Conservation (phyloP, 2,329 filamentous ascomycete species). For the Fusarium sulawesiense region DNA sequence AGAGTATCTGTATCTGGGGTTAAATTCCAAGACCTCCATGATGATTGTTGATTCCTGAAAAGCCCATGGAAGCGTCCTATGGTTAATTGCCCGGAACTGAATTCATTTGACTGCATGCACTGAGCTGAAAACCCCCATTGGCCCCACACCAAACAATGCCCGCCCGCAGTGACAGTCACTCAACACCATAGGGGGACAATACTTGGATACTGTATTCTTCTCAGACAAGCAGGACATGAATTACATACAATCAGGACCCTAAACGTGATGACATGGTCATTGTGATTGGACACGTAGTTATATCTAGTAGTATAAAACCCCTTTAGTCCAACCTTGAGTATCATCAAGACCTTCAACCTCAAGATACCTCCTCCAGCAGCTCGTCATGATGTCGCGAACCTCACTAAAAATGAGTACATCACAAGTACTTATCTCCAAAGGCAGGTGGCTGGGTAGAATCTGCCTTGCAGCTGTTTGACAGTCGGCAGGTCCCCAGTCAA, state of each 20-base stretch:
- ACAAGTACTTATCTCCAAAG: neutral
- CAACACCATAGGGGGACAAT: constrained; percentile 10
- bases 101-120: neutral
- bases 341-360: constrained; percentile 4
- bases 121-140: neutral
- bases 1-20: neutral
- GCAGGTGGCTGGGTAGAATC: neutral
- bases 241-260: neutral
- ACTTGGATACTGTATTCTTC: neutral
- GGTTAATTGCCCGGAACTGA: neutral
- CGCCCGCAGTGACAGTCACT: neutral
- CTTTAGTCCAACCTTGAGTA: neutral
- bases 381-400: neutral
- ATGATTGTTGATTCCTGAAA: neutral
- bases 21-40: neutral
- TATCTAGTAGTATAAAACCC: constrained; percentile 6
- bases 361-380: constrained; percentile 4
- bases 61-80: neutral
- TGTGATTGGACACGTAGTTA: neutral
- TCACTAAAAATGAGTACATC: neutral
- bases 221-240: neutral
- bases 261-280: neutral
- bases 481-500: neutral
- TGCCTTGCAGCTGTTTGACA: neutral
- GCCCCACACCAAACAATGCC: neutral